Conservation (phyloP, 2,329 filamentous ascomycete species). For the Verticillium albo-atrum region DNA sequence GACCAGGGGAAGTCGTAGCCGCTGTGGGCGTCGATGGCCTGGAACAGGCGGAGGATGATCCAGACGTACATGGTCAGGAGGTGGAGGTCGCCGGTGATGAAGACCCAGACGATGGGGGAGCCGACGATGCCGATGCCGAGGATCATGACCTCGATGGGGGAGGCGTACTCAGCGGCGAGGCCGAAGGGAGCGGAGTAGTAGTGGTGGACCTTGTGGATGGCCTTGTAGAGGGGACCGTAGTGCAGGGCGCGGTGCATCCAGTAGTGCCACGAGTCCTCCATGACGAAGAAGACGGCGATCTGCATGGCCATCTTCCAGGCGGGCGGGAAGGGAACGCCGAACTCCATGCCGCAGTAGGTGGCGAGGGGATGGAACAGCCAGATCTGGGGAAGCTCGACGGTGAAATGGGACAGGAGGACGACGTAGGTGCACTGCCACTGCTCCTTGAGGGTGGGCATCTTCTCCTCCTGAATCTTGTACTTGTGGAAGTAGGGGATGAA, state of each 20-base stretch:
- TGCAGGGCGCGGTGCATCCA: constrained; percentile 91
- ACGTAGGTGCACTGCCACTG: constrained; percentile 93
- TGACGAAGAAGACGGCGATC: constrained; percentile 87
- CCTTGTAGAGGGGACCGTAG: constrained; percentile 92
- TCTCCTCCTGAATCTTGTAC: constrained; percentile 90
- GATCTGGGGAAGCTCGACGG: constrained; percentile 96
- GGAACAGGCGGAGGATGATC: constrained; percentile 90
- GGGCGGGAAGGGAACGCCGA: constrained; percentile 83
- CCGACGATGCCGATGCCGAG: constrained; percentile 84
- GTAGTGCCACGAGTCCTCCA: constrained; percentile 99
- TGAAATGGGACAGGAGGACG: constrained; percentile 93
- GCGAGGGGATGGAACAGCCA: constrained; percentile 99
- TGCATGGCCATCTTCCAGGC: constrained; percentile 84
- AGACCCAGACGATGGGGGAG: constrained; percentile 77
- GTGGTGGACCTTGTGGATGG: constrained; percentile 98
- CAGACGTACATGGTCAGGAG: constrained; percentile 97
- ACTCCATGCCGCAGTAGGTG: constrained; percentile 84
- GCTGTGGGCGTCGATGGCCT: constrained; percentile 95
- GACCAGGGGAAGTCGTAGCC: constrained; percentile 99
- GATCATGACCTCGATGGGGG: constrained; percentile 93
- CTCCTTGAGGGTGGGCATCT: constrained; percentile 87
- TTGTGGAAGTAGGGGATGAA: constrained; percentile 80
- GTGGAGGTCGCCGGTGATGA: constrained; percentile 80
- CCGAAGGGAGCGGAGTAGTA: constrained; percentile 98
- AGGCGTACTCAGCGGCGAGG: constrained; percentile 94